Percentiles rank a stretch among this genome's conserved stretches.
Conservation (phyloP, 2,329 filamentous ascomycete species). For the Pseudocercospora fuligena region DNA sequence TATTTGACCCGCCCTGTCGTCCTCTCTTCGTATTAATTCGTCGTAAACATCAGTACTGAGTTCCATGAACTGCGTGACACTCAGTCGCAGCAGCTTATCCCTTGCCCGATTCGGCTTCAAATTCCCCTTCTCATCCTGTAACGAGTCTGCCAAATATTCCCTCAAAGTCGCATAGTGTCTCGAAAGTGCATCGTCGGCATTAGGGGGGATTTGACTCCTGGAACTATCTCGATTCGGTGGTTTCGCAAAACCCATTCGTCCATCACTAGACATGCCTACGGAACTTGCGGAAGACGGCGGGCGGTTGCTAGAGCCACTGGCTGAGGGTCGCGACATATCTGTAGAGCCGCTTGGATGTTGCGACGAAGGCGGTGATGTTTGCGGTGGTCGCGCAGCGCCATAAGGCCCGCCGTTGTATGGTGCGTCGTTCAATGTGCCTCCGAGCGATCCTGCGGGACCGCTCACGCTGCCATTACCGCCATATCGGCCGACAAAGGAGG, state of each 20-base stretch:
- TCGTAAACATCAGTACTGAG: slow-evolving; percentile 97
- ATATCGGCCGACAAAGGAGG: slow-evolving; percentile 37
- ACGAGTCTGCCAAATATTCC: slow-evolving; percentile 71
- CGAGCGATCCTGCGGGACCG: slow-evolving; percentile 16
- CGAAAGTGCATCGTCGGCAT: slow-evolving; percentile 68
- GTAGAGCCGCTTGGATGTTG: slow-evolving; percentile 48
- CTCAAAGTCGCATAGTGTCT: slow-evolving; percentile 84
- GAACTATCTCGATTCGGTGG: slow-evolving; percentile 54
- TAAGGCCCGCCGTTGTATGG: slow-evolving; percentile 38
- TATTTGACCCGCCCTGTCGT: slow-evolving; percentile 56
- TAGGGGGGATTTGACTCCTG: slow-evolving; percentile 55
- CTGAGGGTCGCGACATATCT: slow-evolving; percentile 55
- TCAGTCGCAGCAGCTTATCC: slow-evolving; percentile 90
- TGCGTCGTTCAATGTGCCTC: slow-evolving; percentile 29
- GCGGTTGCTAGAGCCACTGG: slow-evolving; percentile 53
- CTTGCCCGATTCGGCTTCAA: slow-evolving; percentile 84
- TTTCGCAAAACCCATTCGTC: slow-evolving; percentile 53
- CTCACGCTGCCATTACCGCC: slow-evolving; percentile 22
- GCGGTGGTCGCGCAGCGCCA: slow-evolving; percentile 37
- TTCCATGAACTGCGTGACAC: slow-evolving; percentile 92
- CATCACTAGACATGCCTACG: slow-evolving; percentile 81
- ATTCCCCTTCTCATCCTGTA: slow-evolving; percentile 75
- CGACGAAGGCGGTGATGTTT: slow-evolving; percentile 36
- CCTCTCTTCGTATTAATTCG: slow-evolving; percentile 85
- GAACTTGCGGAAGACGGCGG: slow-evolving; percentile 87